A percentile compares a stretch with the other conserved stretches of the same genome.
phyloP scores from a whole-genome alignment of 2,329 filamentous ascomycete genomes.

The Arthrinium phaeospermum region DNA sequence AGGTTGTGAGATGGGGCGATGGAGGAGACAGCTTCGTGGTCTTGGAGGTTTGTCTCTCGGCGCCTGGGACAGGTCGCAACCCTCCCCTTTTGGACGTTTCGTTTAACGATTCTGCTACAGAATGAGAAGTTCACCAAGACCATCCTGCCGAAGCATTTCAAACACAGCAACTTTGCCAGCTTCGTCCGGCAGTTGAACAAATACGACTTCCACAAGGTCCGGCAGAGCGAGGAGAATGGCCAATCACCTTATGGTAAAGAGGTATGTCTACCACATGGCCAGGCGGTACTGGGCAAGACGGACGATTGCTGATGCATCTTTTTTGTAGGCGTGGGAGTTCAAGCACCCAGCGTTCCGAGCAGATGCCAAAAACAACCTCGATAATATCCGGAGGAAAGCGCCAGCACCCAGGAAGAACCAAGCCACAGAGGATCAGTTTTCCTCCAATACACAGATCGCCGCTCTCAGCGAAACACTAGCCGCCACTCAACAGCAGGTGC shows the following conservation, averaged over 20 bases:
- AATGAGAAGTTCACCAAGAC: constrained; percentile 91
- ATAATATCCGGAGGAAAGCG: constrained; percentile 95
- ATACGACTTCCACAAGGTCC: constrained; percentile 87
- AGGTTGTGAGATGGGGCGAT: constrained; percentile 94
- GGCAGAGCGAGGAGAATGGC: constrained; percentile 85
- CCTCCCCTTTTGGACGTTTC: constrained; percentile 29
- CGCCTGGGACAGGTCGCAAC: neutral
- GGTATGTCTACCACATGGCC: constrained; percentile 53
- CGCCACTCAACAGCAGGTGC: constrained; percentile 90
- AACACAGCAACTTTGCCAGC: constrained; percentile 83
- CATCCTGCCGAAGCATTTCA: constrained; percentile 83
- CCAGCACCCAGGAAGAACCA: constrained; percentile 83
- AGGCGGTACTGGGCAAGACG: neutral
- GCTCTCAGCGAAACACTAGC: constrained; percentile 86
- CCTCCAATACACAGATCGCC: constrained; percentile 86
- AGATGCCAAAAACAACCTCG: constrained; percentile 93
- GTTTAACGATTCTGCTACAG: constrained; percentile 50
- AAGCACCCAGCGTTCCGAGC: constrained; percentile 96
- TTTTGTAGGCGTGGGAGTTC: constrained; percentile 84
- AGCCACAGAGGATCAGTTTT: constrained; percentile 71
- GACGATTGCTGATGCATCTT: constrained; percentile 36
- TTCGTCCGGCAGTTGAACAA: constrained; percentile 81
- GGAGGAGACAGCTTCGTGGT: constrained; percentile 97
- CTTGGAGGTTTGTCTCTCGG: constrained; percentile 71
- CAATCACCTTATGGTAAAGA: constrained; percentile 82